Evolutionary conservation across 192 early-diverging fungal species (phyloP), one percentile per base, ranked within the genome.

Genomic region (Coemansia sp.): DNA sequence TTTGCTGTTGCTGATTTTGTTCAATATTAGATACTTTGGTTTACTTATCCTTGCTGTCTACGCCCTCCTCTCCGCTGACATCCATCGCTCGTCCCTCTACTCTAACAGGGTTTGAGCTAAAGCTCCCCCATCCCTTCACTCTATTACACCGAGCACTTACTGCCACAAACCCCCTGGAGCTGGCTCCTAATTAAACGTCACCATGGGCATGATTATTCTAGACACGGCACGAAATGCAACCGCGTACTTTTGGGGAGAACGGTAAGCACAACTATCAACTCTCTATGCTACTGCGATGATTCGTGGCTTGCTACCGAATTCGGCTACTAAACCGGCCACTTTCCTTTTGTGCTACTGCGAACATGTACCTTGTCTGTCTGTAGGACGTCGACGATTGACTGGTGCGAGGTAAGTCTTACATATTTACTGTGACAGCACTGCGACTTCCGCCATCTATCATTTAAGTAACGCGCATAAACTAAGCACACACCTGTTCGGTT

Each of bases 361-460:
- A 37, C 7, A 13, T 44, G 9, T 6, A 35, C 34, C 35, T n/a
- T 56, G 11, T 32, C 7, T 43, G 29, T 44, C 9, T 65, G 62
- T 82, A 86, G 84, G 56, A 88, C 87, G 41, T 84, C 87, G 9
- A 88, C 87, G 2, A 76, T 88, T 47, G 90, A 91, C 69, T 91
- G 90, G 90, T 91, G 90, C 75, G 90, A 91, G 82, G 88, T 87
- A 84, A 78, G 78, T 7, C 34, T 8, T 35, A 35, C 34, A 35
- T 35, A 35, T 0, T 35, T 35, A 35, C 34, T 35, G 34, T 1
- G 34, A 7, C 5, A 8, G 5, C 34, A 8, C 8, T 35, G 34
- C 34, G 34, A 8, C 5, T 35, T 0, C 39, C 39, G 6, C 37
- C 34, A 35, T 13, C 39, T 13, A 41, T 10, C 13, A 15, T 10